These are phyloP conservation scores for Paxillus involutus DNA, from an alignment of 768 basidiomycete species.

Conservation along the genomic window DNA sequence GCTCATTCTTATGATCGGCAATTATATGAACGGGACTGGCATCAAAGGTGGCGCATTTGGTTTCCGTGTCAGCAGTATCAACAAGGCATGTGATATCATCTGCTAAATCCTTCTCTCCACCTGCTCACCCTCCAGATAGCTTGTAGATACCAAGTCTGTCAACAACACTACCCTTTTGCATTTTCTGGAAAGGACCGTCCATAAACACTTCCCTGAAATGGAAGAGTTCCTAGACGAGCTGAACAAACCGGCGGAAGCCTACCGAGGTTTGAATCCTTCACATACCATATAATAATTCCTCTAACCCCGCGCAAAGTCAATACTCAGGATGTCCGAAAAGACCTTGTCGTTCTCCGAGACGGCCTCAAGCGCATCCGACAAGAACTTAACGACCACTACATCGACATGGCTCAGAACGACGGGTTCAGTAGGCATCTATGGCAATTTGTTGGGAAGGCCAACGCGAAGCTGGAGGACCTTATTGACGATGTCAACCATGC, in stretches of 20 bases:
- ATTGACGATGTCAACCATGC: slow-evolving; percentile 86
- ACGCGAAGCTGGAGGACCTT: slow-evolving; percentile 75
- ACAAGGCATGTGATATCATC: slow-evolving; percentile 60
- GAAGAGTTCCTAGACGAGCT: slow-evolving; percentile 88
- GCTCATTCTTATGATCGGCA: slow-evolving; percentile 94
- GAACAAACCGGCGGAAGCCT: slow-evolving; percentile 86
- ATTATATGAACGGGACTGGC: slow-evolving; percentile 97
- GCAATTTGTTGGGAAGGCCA: slow-evolving; percentile 79
- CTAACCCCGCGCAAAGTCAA: slow-evolving; percentile 58
- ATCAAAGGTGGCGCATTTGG: slow-evolving; percentile 96
- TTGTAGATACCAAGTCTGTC: slow-evolving; percentile 96
- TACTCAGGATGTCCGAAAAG: slow-evolving; percentile 81
- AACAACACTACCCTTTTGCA: slow-evolving; percentile 93
- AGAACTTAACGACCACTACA: slow-evolving; percentile 79
- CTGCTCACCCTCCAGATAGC: slow-evolving; percentile 42
- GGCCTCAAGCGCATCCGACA: slow-evolving; percentile 78
- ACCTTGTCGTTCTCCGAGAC: slow-evolving; percentile 66
- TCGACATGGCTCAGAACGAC: slow-evolving; percentile 68
- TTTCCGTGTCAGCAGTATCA: slow-evolving; percentile 96
- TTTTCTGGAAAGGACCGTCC: slow-evolving; percentile 87
- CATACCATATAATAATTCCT: background rate
- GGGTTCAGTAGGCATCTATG: slow-evolving; percentile 91
- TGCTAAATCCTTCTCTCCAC: background rate
- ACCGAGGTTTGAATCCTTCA: slow-evolving; percentile 63
- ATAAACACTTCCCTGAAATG: slow-evolving; percentile 85